phyloP scores from a whole-genome alignment of 2,329 filamentous ascomycete genomes.

The Ophiosphaerella herpotricha region DNA sequence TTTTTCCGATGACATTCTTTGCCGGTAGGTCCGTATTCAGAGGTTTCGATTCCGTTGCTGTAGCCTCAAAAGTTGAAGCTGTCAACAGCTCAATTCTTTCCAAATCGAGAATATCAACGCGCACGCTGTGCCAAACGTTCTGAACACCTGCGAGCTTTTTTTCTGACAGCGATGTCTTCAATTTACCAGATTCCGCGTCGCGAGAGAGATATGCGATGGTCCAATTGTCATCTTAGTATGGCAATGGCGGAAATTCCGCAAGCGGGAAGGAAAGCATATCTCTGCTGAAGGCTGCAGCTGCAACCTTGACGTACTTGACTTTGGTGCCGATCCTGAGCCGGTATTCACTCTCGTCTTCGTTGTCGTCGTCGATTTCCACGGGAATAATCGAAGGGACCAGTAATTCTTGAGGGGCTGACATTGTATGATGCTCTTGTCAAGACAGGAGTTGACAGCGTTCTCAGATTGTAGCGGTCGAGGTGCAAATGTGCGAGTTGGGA shows the following conservation, averaged over 20 bases:
- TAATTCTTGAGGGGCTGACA: neutral
- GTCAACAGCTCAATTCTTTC: conserved; percentile 32
- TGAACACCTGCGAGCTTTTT: conserved; percentile 27
- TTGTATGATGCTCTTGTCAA: conserved; percentile 2
- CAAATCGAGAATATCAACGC: conserved; percentile 32
- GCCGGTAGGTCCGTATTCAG: conserved; percentile 5
- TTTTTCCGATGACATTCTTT: conserved; percentile 14
- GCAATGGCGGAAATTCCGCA: conserved; percentile 5
- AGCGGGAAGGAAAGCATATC: conserved; percentile 12
- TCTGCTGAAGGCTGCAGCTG: conserved; percentile 12
- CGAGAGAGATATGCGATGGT: conserved; percentile 12
- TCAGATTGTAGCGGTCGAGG: no score
- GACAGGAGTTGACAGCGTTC: no score
- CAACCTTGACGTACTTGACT: conserved; percentile 11
- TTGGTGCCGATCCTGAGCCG: conserved; percentile 9
- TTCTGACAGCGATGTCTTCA: conserved; percentile 28
- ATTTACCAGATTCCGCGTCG: conserved; percentile 21
- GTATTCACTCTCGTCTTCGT: conserved; percentile 13
- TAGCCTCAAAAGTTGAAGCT: conserved; percentile 27
- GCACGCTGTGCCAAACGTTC: conserved; percentile 29
- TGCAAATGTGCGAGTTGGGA: no score
- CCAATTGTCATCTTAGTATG: conserved; percentile 9
- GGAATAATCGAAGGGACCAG: conserved; percentile 6
- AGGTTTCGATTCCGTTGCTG: conserved; percentile 15
- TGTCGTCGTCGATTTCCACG: conserved; percentile 14